Evolutionary conservation across 805 yeast species (phyloP).

Genomic region (Starmerella floris): DNA sequence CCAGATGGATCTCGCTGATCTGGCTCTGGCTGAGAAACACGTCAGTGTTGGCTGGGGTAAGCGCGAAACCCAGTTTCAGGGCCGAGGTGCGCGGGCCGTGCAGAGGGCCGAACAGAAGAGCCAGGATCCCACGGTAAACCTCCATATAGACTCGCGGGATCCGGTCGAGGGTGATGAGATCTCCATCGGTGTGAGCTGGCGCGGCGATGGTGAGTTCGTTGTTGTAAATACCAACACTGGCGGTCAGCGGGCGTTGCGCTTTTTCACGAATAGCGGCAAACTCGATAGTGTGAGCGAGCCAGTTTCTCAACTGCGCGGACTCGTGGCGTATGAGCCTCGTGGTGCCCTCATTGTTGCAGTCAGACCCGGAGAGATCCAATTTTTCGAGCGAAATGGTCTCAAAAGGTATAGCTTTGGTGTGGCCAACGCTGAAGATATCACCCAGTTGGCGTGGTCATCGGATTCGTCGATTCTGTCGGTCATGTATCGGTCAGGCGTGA

Average conservation of each 20-base stretch:
- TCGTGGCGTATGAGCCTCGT: conserved; percentile 77
- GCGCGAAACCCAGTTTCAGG: conserved; percentile 90
- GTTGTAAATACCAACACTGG: conserved; percentile 53
- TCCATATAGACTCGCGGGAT: conserved; percentile 55
- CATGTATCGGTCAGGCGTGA: conserved; percentile 37
- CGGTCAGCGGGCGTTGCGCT: conserved; percentile 64
- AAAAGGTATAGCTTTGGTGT: conserved; percentile 76
- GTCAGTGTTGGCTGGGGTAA: conserved; percentile 99
- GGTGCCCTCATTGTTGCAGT: conserved; percentile 78
- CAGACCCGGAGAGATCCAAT: conserved; percentile 34
- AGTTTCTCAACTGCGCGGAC: conserved; percentile 63
- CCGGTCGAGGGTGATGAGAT: conserved; percentile 42
- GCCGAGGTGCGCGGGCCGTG: conserved; percentile 63
- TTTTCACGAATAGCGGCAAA: conserved; percentile 61
- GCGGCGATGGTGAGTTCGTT: conserved; percentile 86
- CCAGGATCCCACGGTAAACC: conserved; percentile 79
- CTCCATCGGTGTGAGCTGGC: conserved; percentile 46
- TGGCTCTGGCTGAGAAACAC: conserved; percentile 52
- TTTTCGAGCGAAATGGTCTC: conserved; percentile 87
- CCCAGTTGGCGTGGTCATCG: conserved; percentile 60
- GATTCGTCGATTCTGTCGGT: conserved; percentile 69
- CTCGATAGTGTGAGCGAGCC: conserved; percentile 81
- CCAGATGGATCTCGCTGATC: conserved; percentile 45
- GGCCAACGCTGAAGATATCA: conserved; percentile 34
- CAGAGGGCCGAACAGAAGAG: conserved; percentile 19